Conservation (phyloP, 192 early-diverging fungal species). For the Coemansia sp. region DNA sequence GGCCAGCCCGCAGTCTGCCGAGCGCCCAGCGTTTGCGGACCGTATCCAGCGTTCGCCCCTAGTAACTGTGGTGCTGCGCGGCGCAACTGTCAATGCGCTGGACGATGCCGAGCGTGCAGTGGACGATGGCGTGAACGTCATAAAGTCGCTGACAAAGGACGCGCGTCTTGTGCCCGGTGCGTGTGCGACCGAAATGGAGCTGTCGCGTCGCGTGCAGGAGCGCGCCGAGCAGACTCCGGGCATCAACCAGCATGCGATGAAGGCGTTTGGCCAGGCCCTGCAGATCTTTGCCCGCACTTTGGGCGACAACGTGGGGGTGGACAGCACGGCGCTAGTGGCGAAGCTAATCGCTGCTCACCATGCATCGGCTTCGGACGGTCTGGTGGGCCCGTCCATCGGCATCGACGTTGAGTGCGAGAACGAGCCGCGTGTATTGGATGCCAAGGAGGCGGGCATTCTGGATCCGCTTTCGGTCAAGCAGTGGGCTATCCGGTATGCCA, state of each 20-base stretch:
- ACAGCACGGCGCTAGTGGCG: constrained; percentile 89
- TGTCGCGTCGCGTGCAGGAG: constrained; percentile 73
- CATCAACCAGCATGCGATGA: constrained; percentile 93
- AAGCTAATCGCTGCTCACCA: constrained; percentile 92
- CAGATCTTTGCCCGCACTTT: constrained; percentile 94
- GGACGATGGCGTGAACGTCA: constrained; percentile 96
- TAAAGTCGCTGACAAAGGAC: constrained; percentile 91
- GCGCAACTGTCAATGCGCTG: constrained; percentile 91
- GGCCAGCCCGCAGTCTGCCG: neutral
- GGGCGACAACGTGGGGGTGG: constrained; percentile 92
- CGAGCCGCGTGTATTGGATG: constrained; percentile 61
- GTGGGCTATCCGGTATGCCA: constrained; percentile 87
- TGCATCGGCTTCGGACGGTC: constrained; percentile 18
- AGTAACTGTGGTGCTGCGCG: constrained; percentile 94
- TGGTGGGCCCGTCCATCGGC: constrained; percentile 55
- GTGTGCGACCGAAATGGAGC: constrained; percentile 92
- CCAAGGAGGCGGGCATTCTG: constrained; percentile 68
- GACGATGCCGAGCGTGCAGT: constrained; percentile 97
- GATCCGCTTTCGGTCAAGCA: constrained; percentile 83
- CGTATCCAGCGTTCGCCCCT: constrained; percentile 66
- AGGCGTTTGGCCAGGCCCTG: constrained; percentile 91
- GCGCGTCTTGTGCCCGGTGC: constrained; percentile 85
- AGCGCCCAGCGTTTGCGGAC: constrained; percentile 68
- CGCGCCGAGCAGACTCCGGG: constrained; percentile 90
- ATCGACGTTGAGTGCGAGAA: constrained; percentile 78